Percentiles rank a stretch among this genome's conserved stretches.
These are phyloP conservation scores for Ilyonectria mors-panacis DNA, from an alignment of 2,329 filamentous ascomycete genomes.

Conservation along the genomic window DNA sequence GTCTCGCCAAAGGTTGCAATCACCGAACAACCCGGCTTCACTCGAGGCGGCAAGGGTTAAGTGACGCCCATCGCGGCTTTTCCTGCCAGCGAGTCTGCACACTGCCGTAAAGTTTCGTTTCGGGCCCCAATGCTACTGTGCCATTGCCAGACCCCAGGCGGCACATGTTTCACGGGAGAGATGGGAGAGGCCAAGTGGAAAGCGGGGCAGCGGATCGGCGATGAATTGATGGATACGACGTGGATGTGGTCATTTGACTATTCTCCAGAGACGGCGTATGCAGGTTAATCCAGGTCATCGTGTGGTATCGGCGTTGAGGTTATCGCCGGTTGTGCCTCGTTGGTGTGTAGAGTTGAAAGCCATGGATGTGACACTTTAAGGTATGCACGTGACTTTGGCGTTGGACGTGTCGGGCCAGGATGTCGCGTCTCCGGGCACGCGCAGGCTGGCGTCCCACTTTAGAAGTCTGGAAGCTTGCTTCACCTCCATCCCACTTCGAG, in stretches of 20 bases:
- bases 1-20: neutral
- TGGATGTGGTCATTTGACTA: neutral
- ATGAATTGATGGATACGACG: neutral
- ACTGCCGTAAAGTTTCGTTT: conserved; percentile 8
- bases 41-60: neutral
- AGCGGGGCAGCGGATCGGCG: neutral
- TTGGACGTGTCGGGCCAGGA: conserved; percentile 37
- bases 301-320: neutral
- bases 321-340: neutral
- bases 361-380: neutral
- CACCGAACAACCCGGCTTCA: conserved; percentile 3
- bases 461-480: neutral
- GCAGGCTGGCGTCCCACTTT: conserved; percentile 24
- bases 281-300: neutral
- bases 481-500: neutral
- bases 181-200: neutral
- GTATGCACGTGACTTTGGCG: conserved; percentile 46
- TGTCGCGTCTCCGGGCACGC: conserved; percentile 43
- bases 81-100: neutral
- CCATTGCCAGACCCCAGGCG: neutral
- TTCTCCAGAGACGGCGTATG: neutral
- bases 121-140: conserved; percentile 4
- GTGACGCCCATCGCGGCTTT: neutral
- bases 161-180: neutral
- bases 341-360: neutral